Evolutionary conservation across 2,329 filamentous ascomycete species (phyloP).

Genomic region (Aspergillus sp.): DNA sequence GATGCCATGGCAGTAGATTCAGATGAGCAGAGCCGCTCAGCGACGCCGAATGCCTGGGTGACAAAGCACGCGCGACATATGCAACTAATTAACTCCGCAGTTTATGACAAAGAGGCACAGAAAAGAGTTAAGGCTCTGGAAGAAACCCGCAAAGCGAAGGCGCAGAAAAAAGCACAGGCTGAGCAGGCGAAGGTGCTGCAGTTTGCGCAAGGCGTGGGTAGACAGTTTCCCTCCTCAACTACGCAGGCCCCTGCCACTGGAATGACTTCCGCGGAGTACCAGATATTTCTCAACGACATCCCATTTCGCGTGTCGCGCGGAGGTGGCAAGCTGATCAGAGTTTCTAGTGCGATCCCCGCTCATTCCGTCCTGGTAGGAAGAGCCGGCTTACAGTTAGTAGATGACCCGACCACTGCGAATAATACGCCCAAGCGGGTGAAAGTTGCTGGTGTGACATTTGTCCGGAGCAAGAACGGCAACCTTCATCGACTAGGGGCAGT

Average conservation of each 20-base stretch:
- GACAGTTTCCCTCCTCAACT: slow-evolving; percentile 18
- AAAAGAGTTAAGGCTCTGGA: slow-evolving; percentile 70
- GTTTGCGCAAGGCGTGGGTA: slow-evolving; percentile 37
- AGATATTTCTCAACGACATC: slow-evolving; percentile 70
- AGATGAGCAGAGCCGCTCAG: slow-evolving; percentile 27
- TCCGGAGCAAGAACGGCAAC: slow-evolving; percentile 84
- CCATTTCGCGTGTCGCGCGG: slow-evolving; percentile 71
- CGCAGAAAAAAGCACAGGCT: slow-evolving; percentile 60
- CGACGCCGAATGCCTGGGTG: slow-evolving; percentile 58
- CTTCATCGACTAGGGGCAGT: slow-evolving; percentile 75
- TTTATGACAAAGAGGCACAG: slow-evolving; percentile 73
- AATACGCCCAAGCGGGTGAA: slow-evolving; percentile 72
- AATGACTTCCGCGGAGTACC: slow-evolving; percentile 50
- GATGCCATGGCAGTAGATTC: slow-evolving; percentile 28
- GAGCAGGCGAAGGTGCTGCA: slow-evolving; percentile 42
- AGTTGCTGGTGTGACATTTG: slow-evolving; percentile 77
- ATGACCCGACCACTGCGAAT: slow-evolving; percentile 60
- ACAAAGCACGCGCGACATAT: slow-evolving; percentile 73
- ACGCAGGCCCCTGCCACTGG: slow-evolving; percentile 26
- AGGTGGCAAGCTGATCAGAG: slow-evolving; percentile 78
- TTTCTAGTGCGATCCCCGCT: slow-evolving; percentile 60
- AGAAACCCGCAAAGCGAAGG: slow-evolving; percentile 55
- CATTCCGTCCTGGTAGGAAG: slow-evolving; percentile 13
- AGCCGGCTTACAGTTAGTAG: slow-evolving; percentile 50
- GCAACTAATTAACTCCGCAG: slow-evolving; percentile 77